Evolutionary conservation across 345 rosid genomes (phyloP), one percentile per base, ranked within the genome.

Genomic region (Boechera retrofracta): DNA sequence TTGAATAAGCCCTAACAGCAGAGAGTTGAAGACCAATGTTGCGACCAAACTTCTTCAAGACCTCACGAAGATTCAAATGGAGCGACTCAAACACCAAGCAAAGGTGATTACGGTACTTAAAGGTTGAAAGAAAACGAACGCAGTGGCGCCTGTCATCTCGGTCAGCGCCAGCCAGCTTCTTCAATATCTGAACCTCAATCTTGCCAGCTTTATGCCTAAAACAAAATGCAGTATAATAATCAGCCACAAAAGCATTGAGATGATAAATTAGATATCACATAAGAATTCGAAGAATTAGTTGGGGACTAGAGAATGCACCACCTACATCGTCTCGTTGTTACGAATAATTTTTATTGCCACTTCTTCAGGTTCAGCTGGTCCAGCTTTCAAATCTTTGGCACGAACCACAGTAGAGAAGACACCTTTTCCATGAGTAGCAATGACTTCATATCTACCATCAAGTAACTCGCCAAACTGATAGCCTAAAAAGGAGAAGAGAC

Each of bases 81-180:
- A 93, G 99, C 53, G 98, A 96, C 85, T 93, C 99, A 83, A 93
- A 96, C 80, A 96, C 99, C 84, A 96, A 87, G 83, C 98, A 96
- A 61, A 93, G 90, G 88, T 96, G 99, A 85, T 96, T 89, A 82
- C 98, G 86, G 81, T 88, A 96, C 87, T 89, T 96, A 77, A 96
- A 93, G 84, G 92, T 91, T 60, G 97, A 89, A 82, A 91, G 84
- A 72, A 91, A 91, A 59, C 94, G 88, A 85, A 96, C 91, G 58
- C 99, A 96, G 73, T 91, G 99, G 68, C 98, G 92, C 80, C 83
- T 91, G 82, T 93, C 89, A 7, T 91, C 99, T 60, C 84, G 91
- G 83, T 96, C 99, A 80, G 92, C 93, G 59, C 91, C 97, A 29
- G 89, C 98, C 75, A 96, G 79, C 83, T 96, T 93, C 84, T 93